Percentiles rank a stretch among this genome's conserved stretches.
These are phyloP conservation scores for Gypsophila paniculata DNA, from an alignment of 179 eudicot species.

Conservation along the genomic window DNA sequence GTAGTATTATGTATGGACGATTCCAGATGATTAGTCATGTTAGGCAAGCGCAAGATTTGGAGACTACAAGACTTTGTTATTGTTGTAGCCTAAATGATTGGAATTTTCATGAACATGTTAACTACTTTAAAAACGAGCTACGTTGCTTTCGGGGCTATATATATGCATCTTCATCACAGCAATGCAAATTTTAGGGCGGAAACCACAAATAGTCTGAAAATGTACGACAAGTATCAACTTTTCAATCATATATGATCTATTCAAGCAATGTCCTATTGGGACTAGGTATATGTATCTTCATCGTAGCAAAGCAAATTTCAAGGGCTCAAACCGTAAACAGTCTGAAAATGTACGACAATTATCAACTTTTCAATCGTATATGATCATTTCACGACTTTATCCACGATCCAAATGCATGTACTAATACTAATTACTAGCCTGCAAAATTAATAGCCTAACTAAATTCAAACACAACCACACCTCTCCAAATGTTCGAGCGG, in stretches of 20 bases:
- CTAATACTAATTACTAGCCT: background rate
- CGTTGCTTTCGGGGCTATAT: background rate
- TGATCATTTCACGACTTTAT: background rate
- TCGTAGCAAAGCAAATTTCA: background rate
- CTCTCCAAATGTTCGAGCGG: conserved; percentile 84
- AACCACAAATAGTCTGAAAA: no score
- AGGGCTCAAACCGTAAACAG: no score
- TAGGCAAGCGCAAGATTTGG: no score
- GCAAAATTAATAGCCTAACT: background rate
- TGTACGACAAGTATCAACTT: background rate
- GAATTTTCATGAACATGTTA: background rate
- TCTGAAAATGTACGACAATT: no score
- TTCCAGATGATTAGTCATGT: no score
- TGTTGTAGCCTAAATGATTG: no score
- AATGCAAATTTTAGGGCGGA: background rate
- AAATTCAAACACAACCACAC: conserved; percentile 34
- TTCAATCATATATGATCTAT: background rate
- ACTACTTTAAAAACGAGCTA: background rate
- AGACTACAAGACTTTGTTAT: no score
- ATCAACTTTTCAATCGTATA: background rate
- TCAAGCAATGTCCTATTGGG: no score
- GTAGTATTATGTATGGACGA: no score
- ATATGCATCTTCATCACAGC: background rate
- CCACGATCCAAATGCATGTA: background rate
- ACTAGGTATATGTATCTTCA: background rate